Evolutionary conservation across 352 stramenopile species (phyloP).

Genomic region (Phytophthora pluvialis): DNA sequence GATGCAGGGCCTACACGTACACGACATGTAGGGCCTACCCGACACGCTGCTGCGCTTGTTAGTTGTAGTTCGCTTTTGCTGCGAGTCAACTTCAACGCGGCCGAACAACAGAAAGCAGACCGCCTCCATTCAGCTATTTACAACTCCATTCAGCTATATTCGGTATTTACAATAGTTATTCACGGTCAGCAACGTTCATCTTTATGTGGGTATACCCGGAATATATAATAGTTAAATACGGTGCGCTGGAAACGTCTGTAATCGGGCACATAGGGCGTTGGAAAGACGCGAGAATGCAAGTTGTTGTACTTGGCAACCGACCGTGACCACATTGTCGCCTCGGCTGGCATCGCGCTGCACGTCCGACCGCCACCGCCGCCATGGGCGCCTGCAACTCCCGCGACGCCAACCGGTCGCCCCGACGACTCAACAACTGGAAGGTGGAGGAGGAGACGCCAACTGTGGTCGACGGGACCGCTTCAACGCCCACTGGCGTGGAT

Average conservation of each 20-base stretch:
- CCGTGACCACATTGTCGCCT: slow-evolving; percentile 2
- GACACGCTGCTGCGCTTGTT: no score
- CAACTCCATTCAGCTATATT: not conserved
- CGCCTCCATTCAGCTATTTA: not conserved
- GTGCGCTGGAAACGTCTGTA: slow-evolving; percentile 16
- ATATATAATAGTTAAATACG: not conserved
- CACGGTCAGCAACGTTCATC: not conserved
- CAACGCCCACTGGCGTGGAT: slow-evolving; percentile 19
- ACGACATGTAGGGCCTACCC: no score
- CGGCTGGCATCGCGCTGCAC: not conserved
- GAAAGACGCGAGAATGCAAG: slow-evolving; percentile 25
- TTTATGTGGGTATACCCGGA: not conserved
- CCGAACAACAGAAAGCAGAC: no score
- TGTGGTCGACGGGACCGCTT: slow-evolving; percentile 17
- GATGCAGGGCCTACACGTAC: no score
- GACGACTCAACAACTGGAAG: slow-evolving; percentile 56
- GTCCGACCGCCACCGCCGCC: not conserved
- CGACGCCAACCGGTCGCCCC: slow-evolving; percentile 19
- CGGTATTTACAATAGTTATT: not conserved
- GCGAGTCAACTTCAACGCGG: no score
- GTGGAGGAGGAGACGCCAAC: slow-evolving; percentile 37
- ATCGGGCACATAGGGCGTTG: slow-evolving; percentile 13
- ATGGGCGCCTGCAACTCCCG: slow-evolving; percentile 68
- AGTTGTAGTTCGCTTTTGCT: no score
- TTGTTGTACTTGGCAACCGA: not conserved